Evolutionary conservation across 2,329 filamentous ascomycete genomes (phyloP), one percentile per base, ranked within the genome.

Genomic region (Colletotrichum endophyticum): DNA sequence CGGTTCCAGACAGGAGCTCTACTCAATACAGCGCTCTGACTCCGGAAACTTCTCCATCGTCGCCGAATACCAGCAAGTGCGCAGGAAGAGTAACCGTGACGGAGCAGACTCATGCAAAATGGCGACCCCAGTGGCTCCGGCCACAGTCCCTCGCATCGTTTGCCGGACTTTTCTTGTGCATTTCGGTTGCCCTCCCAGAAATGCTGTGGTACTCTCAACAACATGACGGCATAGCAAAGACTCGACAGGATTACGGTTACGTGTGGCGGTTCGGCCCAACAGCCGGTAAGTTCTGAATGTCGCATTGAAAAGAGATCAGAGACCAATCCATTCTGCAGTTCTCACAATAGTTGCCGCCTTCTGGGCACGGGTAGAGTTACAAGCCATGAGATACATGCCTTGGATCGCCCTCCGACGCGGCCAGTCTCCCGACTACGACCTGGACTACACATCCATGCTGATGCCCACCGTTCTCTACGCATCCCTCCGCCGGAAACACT

Each of bases 361-460:
- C 4, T 75, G 73, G 73, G 62, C 68, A 15, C 34, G 72, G 13
- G 68, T 72, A 22, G 68, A 75, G 16, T 22, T 72, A 9, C 73
- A 75, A n/a, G 53, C 62, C 19, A 53, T 66, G 59, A 49, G 68
- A 25, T 72, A 75, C 36, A 72, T 74, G 72, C 72, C 72, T 15
- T 74, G 72, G 72, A 61, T 74, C 15, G 67, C 22, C 13, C 34
- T 68, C 28, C 32, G 62, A 9, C 30, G 67, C 11, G 57, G 34
- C 8, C 36, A 28, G 2, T 6, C 69, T 25, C n/a, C 19, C 27
- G 36, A 39, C 56, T 22, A 53, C 62, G 69, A 72, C 36, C 61
- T 75, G 27, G 73, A 75, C 13, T 72, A 72, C 62, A 66, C 53
- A 5, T 49, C 68, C 7, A 75, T 75, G 68, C 53, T 75, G 6